These are phyloP conservation scores for Aureobasidium sp. DNA, from an alignment of 2,329 filamentous ascomycete genomes.

Conservation along the genomic window DNA sequence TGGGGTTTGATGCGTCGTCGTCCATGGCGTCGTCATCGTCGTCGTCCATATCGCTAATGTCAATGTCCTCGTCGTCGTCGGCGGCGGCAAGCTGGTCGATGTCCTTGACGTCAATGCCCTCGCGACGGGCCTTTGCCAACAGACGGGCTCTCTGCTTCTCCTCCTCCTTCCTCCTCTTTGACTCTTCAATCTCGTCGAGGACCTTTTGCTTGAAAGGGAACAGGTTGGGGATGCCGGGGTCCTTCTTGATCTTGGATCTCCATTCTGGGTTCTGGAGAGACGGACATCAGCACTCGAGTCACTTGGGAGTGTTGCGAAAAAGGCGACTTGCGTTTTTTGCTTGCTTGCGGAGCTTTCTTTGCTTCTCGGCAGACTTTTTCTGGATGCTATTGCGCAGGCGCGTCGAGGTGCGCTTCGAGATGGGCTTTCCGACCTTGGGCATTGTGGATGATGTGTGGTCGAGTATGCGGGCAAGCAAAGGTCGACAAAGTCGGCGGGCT, in stretches of 20 bases:
- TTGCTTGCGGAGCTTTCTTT: conserved; percentile 77
- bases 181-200: conserved; percentile 88
- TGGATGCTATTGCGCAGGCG: conserved; percentile 93
- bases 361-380: conserved; percentile 83
- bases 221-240: conserved; percentile 92
- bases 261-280: conserved; percentile 75
- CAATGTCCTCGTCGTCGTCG: conserved; percentile 37
- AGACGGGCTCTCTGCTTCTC: conserved; percentile 64
- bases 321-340: conserved; percentile 61
- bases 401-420: conserved; percentile 84
- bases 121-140: conserved; percentile 46
- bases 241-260: conserved; percentile 91
- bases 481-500: neutral
- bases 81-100: conserved; percentile 28
- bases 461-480: neutral
- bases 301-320: neutral
- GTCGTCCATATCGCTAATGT: conserved; percentile 47
- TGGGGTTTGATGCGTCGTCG: conserved; percentile 67
- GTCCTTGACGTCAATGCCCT: conserved; percentile 27
- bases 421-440: conserved; percentile 49
- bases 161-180: conserved; percentile 69
- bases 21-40: conserved; percentile 49
- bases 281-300: conserved; percentile 18
- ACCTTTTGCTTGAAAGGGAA: conserved; percentile 98
- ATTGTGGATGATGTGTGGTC: neutral